phyloP scores from a whole-genome alignment of 2,329 filamentous ascomycete genomes.

The Sporothrix inflata region DNA sequence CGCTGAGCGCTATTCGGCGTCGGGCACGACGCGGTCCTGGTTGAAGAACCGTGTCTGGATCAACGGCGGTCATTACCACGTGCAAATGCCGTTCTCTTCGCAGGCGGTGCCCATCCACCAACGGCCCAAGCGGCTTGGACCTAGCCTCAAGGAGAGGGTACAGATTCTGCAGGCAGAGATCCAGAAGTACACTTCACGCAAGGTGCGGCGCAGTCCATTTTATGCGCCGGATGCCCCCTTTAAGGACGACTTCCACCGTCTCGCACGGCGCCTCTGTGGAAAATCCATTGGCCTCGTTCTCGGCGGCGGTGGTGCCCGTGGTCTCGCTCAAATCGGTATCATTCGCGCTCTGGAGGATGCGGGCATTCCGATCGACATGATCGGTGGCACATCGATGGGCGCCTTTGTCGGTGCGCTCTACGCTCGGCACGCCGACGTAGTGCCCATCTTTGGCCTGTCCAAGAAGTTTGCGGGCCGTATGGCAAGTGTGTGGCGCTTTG shows the following conservation, averaged over 20 bases:
- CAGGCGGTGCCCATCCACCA: slow-evolving; percentile 76
- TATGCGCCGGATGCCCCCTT: slow-evolving; percentile 91
- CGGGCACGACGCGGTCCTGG: slow-evolving; percentile 87
- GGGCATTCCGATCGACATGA: slow-evolving; percentile 91
- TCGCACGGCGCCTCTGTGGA: slow-evolving; percentile 86
- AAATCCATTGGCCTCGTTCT: slow-evolving; percentile 94
- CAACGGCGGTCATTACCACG: slow-evolving; percentile 95
- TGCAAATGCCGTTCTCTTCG: slow-evolving; percentile 88
- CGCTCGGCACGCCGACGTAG: slow-evolving; percentile 92
- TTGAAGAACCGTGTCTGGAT: slow-evolving; percentile 94
- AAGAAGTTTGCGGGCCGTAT: slow-evolving; percentile 99
- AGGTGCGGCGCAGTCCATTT: slow-evolving; percentile 82
- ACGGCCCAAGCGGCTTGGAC: slow-evolving; percentile 76
- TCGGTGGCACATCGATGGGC: slow-evolving; percentile 95
- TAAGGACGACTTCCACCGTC: slow-evolving; percentile 94
- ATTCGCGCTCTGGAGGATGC: slow-evolving; percentile 95
- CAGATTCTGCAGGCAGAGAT: slow-evolving; percentile 96
- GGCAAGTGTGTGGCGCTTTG: slow-evolving; percentile 99
- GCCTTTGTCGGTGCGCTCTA: slow-evolving; percentile 95
- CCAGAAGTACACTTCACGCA: slow-evolving; percentile 95
- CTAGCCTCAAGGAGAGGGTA: slow-evolving; percentile 86
- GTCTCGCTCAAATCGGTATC: slow-evolving; percentile 89
- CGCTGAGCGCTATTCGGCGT: slow-evolving; percentile 80
- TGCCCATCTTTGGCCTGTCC: slow-evolving; percentile 93
- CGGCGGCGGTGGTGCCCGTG: slow-evolving; percentile 88